phyloP scores from a whole-genome alignment of 1,284 basidiomycete species.

The Sanguinoderma infundibulare region DNA sequence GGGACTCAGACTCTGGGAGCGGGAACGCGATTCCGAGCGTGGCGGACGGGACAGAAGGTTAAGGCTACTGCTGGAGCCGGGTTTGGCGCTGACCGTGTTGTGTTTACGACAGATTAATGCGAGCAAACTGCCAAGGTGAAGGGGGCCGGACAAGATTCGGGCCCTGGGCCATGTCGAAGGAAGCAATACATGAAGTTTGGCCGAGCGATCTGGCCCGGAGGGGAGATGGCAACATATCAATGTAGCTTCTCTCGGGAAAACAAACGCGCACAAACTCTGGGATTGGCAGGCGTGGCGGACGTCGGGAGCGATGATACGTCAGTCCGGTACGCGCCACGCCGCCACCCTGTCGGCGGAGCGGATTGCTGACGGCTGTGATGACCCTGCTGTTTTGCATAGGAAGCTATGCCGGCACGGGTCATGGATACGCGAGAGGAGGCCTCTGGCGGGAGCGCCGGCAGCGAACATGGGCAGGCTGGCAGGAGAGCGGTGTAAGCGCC shows the following conservation, averaged over 20 bases:
- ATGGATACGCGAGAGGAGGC: slow-evolving; percentile 6
- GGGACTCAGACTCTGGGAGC: too few species aligned
- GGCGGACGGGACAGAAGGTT: not conserved
- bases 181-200: slow-evolving; percentile 13
- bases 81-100: not conserved
- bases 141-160: slow-evolving; percentile 16
- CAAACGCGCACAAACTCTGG: not conserved
- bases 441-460: not conserved
- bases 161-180: slow-evolving; percentile 4
- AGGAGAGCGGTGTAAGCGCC: slow-evolving; percentile 6
- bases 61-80: not conserved
- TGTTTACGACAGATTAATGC: slow-evolving; percentile 6
- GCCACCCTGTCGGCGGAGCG: not conserved
- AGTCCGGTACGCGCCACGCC: not conserved
- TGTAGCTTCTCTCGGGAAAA: slow-evolving; percentile 1
- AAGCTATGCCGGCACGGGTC: not conserved
- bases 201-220: slow-evolving; percentile 16
- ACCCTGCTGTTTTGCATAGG: not conserved
- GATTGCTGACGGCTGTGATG: slow-evolving; percentile 3
- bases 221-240: not conserved
- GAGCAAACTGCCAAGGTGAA: slow-evolving; percentile 5
- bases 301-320: not conserved
- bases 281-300: slow-evolving; percentile 8
- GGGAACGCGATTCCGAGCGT: not conserved
- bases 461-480: not conserved